Base-by-base conservation (phyloP, 305 asterid species). In the Fraxinus floribunda region DNA sequence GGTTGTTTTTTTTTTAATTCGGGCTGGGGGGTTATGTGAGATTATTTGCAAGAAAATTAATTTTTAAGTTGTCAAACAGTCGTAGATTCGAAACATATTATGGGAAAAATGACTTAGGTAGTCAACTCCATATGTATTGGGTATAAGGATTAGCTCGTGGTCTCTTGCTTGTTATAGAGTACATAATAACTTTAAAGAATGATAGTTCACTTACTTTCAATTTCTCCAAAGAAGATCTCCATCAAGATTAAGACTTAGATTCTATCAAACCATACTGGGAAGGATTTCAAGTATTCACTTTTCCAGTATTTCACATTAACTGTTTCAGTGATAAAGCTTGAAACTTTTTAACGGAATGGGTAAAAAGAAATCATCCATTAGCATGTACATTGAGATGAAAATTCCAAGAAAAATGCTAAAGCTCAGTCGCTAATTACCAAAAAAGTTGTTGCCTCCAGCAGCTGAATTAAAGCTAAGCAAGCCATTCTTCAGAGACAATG, bases 401-500 rank as follows among this genome's bases (percentile, higher is more conserved):
- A 66, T 66, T 70, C 20, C 38, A 70, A 32, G 76, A 30, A 30
- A 70, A 32, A 4, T 11, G 76, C 22, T 13, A 70, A 70, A 30
- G 30, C 76, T 70, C 35, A 29, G 41, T 70, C 15, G 7, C 11
- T 29, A 70, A 70, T 70, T 93, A 96, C 99, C 98, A 78, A 91
- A 89, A 88, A 89, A 89, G 91, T 88, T 92, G 85, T 87, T 90
- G 88, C 94, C 97, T 83, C 95, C 95, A 81, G 94, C 83, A 83
- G 92, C 90, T 64, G 98, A 88, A 87, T 86, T 85, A 85, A 96
- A 91, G 88, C 97, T 93, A 83, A 90, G 83, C 88, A 92, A 86
- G 79, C 99, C 98, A 90, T 88, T 93, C 93, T 91, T 94, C 84
- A 94, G 86, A 46, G 90, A 93, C 82, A 91, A 91, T 82, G 93